Evolutionary conservation across 805 yeast species (phyloP).

Genomic region (Cyberlindnera misumaiensis): DNA sequence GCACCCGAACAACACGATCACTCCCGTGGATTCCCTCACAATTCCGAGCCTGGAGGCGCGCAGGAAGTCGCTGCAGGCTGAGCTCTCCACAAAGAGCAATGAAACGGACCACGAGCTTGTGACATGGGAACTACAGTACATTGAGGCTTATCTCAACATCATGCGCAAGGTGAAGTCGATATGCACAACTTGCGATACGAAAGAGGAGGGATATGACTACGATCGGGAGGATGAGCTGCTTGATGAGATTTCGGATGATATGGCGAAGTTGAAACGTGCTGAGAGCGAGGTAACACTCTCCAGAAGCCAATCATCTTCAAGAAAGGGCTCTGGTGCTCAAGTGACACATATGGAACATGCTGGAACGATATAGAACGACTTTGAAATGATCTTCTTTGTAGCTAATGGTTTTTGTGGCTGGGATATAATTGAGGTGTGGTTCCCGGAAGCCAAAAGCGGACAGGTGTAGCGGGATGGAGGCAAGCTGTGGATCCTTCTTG

Average conservation of each 20-base stretch:
- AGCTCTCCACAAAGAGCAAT: constrained; percentile 7
- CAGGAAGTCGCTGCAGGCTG: constrained; percentile 7
- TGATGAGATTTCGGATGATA: constrained; percentile 15
- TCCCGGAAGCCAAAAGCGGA: constrained; percentile 19
- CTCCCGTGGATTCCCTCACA: constrained; percentile 17
- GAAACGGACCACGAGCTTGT: constrained; percentile 6
- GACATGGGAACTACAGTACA: constrained; percentile 15
- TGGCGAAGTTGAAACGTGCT: constrained; percentile 17
- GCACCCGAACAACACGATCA: constrained; percentile 21
- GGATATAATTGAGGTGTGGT: too few species aligned
- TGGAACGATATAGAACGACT: too few species aligned
- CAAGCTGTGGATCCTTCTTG: constrained; percentile 11
- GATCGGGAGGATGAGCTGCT: constrained; percentile 22
- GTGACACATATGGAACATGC: too few species aligned
- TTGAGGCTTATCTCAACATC: constrained; percentile 14
- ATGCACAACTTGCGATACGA: constrained; percentile 10
- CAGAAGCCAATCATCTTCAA: background rate
- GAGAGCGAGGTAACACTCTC: constrained; percentile 11
- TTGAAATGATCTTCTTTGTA: too few species aligned
- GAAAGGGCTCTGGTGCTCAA: too few species aligned
- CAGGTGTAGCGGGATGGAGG: constrained; percentile 29
- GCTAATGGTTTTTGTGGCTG: too few species aligned
- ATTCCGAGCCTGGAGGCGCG: constrained; percentile 17
- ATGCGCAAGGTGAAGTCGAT: constrained; percentile 15
- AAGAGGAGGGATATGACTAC: constrained; percentile 17